phyloP scores from a whole-genome alignment of 495 filamentous ascomycete species.

The Tuber microsphaerosporum region DNA sequence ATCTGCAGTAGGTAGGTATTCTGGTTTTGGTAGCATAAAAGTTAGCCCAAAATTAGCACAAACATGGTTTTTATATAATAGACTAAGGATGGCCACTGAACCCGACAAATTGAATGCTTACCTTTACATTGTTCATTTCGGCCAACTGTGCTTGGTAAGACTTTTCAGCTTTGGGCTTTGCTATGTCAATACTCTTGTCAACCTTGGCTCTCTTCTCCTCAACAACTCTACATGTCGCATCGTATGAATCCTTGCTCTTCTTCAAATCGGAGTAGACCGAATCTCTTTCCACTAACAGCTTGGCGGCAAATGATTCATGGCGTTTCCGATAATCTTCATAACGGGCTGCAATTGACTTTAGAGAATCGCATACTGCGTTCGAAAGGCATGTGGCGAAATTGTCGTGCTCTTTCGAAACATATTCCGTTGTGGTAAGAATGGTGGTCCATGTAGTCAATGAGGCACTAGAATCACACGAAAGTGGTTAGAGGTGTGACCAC shows the following conservation, averaged over 20 bases:
- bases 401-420: constrained; percentile 83
- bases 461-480: constrained; percentile 50
- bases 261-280: constrained; percentile 71
- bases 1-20: constrained; percentile 93
- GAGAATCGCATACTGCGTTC: constrained; percentile 69
- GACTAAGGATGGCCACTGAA: not conserved
- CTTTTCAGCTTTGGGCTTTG: constrained; percentile 75
- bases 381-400: constrained; percentile 68
- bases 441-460: constrained; percentile 95
- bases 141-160: constrained; percentile 80
- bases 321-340: constrained; percentile 92
- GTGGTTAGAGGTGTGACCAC: not conserved
- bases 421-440: constrained; percentile 80
- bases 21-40: constrained; percentile 43
- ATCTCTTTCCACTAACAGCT: constrained; percentile 84
- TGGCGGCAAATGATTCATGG: constrained; percentile 78
- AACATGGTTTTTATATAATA: constrained; percentile 15
- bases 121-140: constrained; percentile 95
- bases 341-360: constrained; percentile 61
- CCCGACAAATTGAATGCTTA: not conserved
- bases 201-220: constrained; percentile 91
- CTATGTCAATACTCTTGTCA: constrained; percentile 78
- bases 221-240: constrained; percentile 85
- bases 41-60: constrained; percentile 41
- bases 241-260: constrained; percentile 89